Evolutionary conservation across 2,329 filamentous ascomycete species (phyloP).

Genomic region (Teratosphaeria viscida): DNA sequence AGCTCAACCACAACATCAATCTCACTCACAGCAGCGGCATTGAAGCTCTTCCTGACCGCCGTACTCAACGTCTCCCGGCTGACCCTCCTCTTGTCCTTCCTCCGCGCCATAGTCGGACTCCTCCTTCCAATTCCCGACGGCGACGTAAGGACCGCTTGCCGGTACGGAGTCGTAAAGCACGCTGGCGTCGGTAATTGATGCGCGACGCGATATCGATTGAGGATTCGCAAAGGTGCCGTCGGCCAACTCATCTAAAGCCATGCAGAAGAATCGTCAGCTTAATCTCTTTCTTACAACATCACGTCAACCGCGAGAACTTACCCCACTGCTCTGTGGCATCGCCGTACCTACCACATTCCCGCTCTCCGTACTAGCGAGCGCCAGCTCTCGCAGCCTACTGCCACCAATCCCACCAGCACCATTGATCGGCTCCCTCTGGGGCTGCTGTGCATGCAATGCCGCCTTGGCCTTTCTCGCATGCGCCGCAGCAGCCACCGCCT

Average conservation of each 20-base stretch:
- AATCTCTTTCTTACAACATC: not conserved
- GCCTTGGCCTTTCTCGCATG: constrained; percentile 30
- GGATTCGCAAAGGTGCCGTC: constrained; percentile 54
- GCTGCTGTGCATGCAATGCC: constrained; percentile 10
- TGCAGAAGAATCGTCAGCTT: not conserved
- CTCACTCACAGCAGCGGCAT: constrained; percentile 66
- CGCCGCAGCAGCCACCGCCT: constrained; percentile 28
- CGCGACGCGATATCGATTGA: constrained; percentile 66
- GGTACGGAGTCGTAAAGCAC: constrained; percentile 49
- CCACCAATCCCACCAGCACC: constrained; percentile 5
- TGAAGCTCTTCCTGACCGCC: constrained; percentile 72
- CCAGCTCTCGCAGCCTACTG: constrained; percentile 18
- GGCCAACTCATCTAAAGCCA: constrained; percentile 50
- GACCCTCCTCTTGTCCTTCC: constrained; percentile 54
- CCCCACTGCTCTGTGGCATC: constrained; percentile 9
- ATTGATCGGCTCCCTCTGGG: not conserved
- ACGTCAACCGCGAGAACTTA: constrained; percentile 2
- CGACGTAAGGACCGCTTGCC: constrained; percentile 41
- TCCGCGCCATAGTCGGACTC: constrained; percentile 66
- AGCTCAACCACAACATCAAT: constrained; percentile 75
- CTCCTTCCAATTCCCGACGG: constrained; percentile 48
- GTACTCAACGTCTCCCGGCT: constrained; percentile 62
- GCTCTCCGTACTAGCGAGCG: constrained; percentile 15
- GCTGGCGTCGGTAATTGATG: constrained; percentile 62
- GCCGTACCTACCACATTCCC: constrained; percentile 3